phyloP scores from a whole-genome alignment of 2,329 filamentous ascomycete species.

The Aspergillus pseudoterreus region DNA sequence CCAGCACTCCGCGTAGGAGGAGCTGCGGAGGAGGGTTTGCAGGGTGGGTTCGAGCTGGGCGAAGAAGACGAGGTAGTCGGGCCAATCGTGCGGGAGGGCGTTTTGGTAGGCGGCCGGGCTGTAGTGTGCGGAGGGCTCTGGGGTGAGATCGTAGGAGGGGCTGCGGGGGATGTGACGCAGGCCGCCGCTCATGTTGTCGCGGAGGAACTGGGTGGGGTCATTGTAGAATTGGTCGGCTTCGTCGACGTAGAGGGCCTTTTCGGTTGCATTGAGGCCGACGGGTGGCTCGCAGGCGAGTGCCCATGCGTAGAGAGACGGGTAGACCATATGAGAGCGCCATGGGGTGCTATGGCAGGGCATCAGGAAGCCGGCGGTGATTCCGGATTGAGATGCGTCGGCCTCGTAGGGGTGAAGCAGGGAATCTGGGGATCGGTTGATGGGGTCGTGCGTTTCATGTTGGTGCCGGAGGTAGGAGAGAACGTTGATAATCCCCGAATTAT shows the following conservation, averaged over 20 bases:
- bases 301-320: constrained; percentile 71
- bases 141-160: constrained; percentile 27
- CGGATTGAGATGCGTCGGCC: constrained; percentile 11
- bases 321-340: constrained; percentile 83
- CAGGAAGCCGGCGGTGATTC: constrained; percentile 68
- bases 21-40: constrained; percentile 38
- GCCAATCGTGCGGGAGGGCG: constrained; percentile 37
- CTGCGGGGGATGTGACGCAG: constrained; percentile 29
- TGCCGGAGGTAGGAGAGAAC: constrained; percentile 73
- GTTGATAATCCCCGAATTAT: constrained; percentile 75
- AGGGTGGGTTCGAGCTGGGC: constrained; percentile 53
- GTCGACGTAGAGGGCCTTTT: constrained; percentile 70
- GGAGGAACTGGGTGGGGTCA: constrained; percentile 58
- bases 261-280: constrained; percentile 57
- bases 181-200: constrained; percentile 47
- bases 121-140: background rate
- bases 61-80: constrained; percentile 53
- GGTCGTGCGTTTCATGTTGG: constrained; percentile 62
- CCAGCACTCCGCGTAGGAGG: constrained; percentile 56
- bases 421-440: constrained; percentile 21
- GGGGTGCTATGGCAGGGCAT: constrained; percentile 96
- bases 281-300: constrained; percentile 90
- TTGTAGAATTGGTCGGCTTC: constrained; percentile 90
- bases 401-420: constrained; percentile 8
- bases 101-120: constrained; percentile 5